Base-by-base conservation (phyloP, 1,284 basidiomycete species). In the Puccinia triticina region DNA sequence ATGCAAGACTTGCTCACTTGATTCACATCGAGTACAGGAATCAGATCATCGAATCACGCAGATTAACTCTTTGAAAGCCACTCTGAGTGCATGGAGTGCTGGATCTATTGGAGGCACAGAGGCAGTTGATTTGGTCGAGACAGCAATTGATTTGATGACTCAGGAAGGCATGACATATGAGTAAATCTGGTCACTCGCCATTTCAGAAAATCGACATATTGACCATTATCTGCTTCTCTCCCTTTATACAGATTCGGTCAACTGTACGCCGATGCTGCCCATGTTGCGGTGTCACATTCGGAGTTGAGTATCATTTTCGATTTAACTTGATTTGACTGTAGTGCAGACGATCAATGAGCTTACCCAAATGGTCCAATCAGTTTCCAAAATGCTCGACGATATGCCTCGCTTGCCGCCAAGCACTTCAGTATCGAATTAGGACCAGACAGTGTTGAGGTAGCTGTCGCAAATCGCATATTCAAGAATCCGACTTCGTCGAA, bases 351-450 rank as follows among this genome's bases (percentile, higher is more conserved):
- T 59, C 37, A 26, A 37, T 23, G 21, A 26, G 46, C 26, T 77
- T 18, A 77, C 21, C 16, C 8, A 34, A 75, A 75, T 59, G n/a
- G 7, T 53, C 11, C 21, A 57, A 55, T n/a, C 32, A 81, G 78
- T 73, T 82, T 82, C 37, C 71, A 75, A 67, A 53, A 23, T 40
- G 34, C 71, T 53, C 55, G 61, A 14, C 40, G 40, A 43, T 82
- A 74, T 55, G 79, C 79, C 29, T 46, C 55, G 23, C 71, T 74
- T 26, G 79, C 79, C 37, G 46, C 43, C 18, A 34, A 75, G 46
- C 71, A 74, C 73, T 82, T 75, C 34, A 75, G 50, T 23, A 82
- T 82, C 59, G 79, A 82, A 82, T 55, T 75, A 50, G 79, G 79
- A 12, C 71, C 59, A n/a, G 79, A 82, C 61, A 73, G 69, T 50